phyloP scores from a whole-genome alignment of 148 eudicot genomes.

The Simmondsia chinensis region DNA sequence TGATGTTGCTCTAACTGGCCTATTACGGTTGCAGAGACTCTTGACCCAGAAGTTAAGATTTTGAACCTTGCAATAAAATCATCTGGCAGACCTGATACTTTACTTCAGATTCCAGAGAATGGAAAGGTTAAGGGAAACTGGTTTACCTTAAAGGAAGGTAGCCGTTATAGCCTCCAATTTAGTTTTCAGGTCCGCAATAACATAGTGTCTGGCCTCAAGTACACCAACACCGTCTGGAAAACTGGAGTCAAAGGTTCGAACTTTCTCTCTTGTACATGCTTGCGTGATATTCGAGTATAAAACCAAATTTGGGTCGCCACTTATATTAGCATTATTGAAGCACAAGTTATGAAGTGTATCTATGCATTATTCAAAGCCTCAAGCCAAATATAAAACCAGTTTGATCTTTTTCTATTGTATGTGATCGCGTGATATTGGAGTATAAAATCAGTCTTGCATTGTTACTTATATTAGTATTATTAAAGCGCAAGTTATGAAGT shows the following conservation, averaged over 20 bases:
- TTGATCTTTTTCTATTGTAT: too few relatives aligned
- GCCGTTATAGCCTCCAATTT: conserved; percentile 61
- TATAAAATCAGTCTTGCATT: too few relatives aligned
- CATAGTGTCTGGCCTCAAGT: conserved; percentile 79
- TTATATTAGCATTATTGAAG: too few relatives aligned
- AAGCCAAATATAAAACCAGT: too few relatives aligned
- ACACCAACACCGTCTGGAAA: conserved; percentile 82
- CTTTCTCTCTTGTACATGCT: not conserved
- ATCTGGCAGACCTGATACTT: conserved; percentile 54
- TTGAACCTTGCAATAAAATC: conserved; percentile 68
- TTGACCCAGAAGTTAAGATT: conserved; percentile 84
- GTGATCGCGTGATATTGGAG: too few relatives aligned
- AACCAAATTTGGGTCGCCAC: too few relatives aligned
- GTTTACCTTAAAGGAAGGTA: conserved; percentile 85
- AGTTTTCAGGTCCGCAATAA: conserved; percentile 68
- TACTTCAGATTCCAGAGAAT: conserved; percentile 66
- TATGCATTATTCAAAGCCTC: too few relatives aligned
- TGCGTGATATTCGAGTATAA: too few relatives aligned
- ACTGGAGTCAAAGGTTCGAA: conserved; percentile 73
- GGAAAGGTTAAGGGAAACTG: conserved; percentile 71
- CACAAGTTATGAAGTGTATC: too few relatives aligned
- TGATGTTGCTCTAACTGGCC: not conserved
- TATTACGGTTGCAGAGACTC: conserved; percentile 38
- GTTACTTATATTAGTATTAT: too few relatives aligned
- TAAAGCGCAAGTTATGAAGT: too few relatives aligned